phyloP scores from a whole-genome alignment of 768 basidiomycete species.

The Sarcomyxa edulis region DNA sequence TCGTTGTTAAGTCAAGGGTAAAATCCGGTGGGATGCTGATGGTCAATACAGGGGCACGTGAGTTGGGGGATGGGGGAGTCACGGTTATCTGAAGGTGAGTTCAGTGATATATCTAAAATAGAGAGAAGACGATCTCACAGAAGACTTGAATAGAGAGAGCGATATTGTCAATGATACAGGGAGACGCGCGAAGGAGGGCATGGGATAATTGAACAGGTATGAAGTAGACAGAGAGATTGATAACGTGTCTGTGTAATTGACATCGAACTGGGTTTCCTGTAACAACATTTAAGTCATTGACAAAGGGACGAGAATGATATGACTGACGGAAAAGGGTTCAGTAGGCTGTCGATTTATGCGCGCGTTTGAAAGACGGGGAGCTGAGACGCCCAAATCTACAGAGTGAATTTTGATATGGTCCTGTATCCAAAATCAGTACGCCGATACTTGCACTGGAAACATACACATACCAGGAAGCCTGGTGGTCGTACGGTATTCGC shows the following conservation, averaged over 20 bases:
- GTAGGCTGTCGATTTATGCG: slow-evolving; percentile 36
- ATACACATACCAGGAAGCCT: slow-evolving; percentile 54
- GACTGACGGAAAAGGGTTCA: slow-evolving; percentile 24
- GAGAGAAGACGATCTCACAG: slow-evolving; percentile 28
- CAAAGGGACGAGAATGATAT: slow-evolving; percentile 5
- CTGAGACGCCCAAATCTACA: slow-evolving; percentile 75
- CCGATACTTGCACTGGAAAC: not conserved
- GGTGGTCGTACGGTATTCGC: slow-evolving; percentile 73
- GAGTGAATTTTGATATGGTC: slow-evolving; percentile 85
- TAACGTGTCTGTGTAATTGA: slow-evolving; percentile 78
- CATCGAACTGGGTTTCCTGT: slow-evolving; percentile 78
- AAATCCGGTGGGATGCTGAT: slow-evolving; percentile 83
- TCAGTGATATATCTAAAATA: slow-evolving; percentile 7
- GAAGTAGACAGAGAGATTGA: slow-evolving; percentile 82
- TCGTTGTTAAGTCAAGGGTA: slow-evolving; percentile 79
- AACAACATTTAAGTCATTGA: slow-evolving; percentile 7
- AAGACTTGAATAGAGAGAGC: slow-evolving; percentile 66
- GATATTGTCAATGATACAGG: slow-evolving; percentile 80
- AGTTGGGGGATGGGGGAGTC: slow-evolving; percentile 51
- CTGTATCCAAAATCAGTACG: slow-evolving; percentile 29
- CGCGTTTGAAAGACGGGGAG: slow-evolving; percentile 73
- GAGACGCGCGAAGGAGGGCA: slow-evolving; percentile 74
- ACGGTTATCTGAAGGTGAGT: slow-evolving; percentile 49
- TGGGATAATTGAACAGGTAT: slow-evolving; percentile 82
- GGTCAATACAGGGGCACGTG: slow-evolving; percentile 55